Percentiles rank a stretch among this genome's conserved stretches.
These are phyloP conservation scores for Beauveria rudraprayagi DNA, from an alignment of 2,329 filamentous ascomycete species.

Conservation along the genomic window DNA sequence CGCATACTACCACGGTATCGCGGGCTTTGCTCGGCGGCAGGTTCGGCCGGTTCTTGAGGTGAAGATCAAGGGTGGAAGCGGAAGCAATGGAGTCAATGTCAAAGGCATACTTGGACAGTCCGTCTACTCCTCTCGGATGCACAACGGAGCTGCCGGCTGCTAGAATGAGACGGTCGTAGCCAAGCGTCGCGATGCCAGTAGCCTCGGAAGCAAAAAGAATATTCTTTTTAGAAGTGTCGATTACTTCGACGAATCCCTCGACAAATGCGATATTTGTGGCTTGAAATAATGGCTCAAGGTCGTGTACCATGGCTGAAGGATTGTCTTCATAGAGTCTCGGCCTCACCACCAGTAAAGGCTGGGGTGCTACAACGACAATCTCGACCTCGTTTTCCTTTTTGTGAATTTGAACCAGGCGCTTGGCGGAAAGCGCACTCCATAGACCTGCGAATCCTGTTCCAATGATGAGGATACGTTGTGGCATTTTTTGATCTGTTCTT, in stretches of 20 bases:
- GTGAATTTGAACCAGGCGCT: slow-evolving; percentile 21
- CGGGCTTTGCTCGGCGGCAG: slow-evolving; percentile 19
- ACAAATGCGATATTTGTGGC: slow-evolving; percentile 21
- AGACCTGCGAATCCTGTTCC: slow-evolving; percentile 29
- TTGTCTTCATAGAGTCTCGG: slow-evolving; percentile 28
- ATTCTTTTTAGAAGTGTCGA: slow-evolving; percentile 14
- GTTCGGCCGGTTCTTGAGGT: slow-evolving; percentile 20
- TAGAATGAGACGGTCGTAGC: slow-evolving; percentile 27
- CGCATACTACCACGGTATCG: slow-evolving; percentile 28
- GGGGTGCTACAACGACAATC: slow-evolving; percentile 25
- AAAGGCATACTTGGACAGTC: slow-evolving; percentile 26
- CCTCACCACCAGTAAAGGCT: slow-evolving; percentile 24
- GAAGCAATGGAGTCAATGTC: slow-evolving; percentile 24
- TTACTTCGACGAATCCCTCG: slow-evolving; percentile 17
- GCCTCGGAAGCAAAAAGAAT: slow-evolving; percentile 13
- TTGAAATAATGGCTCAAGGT: slow-evolving; percentile 20
- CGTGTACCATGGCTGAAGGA: slow-evolving; percentile 17
- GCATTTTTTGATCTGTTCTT: neutral
- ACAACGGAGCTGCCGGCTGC: slow-evolving; percentile 28
- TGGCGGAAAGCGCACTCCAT: slow-evolving; percentile 29
- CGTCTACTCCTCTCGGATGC: slow-evolving; percentile 20
- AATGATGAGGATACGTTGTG: slow-evolving; percentile 16
- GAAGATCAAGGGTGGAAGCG: slow-evolving; percentile 21
- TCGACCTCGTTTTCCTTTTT: slow-evolving; percentile 17
- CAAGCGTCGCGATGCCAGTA: slow-evolving; percentile 11